phyloP scores from a whole-genome alignment of 768 basidiomycete species.

The Pholiota molesta region DNA sequence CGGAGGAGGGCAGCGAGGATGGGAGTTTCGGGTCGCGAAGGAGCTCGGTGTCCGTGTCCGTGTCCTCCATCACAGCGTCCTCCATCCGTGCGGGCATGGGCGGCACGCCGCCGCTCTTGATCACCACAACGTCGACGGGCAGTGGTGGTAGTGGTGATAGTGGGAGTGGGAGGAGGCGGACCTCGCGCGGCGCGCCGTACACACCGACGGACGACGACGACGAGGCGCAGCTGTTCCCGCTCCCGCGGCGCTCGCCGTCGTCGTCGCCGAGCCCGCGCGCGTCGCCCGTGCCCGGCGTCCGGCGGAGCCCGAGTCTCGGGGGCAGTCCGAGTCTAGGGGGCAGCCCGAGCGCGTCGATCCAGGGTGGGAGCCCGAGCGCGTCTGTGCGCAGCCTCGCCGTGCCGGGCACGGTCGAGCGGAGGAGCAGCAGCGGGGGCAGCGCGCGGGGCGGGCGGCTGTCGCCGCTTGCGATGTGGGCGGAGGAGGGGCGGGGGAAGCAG shows the following conservation, averaged over 20 bases:
- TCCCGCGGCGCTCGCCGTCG: constrained; percentile 57
- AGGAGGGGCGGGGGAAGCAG: not conserved
- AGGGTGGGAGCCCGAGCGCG: too few species aligned
- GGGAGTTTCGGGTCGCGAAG: not conserved
- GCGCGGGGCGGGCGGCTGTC: not conserved
- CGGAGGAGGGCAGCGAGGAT: constrained; percentile 40
- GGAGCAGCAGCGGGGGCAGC: too few species aligned
- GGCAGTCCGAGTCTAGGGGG: too few species aligned
- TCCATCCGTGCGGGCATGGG: not conserved
- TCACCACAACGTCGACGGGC: too few species aligned
- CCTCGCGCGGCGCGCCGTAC: too few species aligned
- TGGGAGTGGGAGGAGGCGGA: too few species aligned
- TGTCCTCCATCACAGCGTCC: not conserved
- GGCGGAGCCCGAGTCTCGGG: constrained; percentile 12
- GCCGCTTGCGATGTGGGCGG: not conserved
- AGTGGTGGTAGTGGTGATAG: too few species aligned
- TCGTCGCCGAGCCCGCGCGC: constrained; percentile 32
- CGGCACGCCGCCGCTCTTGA: constrained; percentile 35
- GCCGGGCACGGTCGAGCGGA: not conserved
- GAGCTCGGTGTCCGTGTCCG: not conserved
- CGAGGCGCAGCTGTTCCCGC: constrained; percentile 61
- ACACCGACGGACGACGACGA: constrained; percentile 24
- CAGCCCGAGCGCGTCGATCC: too few species aligned
- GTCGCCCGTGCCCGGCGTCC: constrained; percentile 12
- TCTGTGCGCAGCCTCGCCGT: constrained; percentile 29